Evolutionary conservation across 371 early-diverging fungal genomes (phyloP), one percentile per base, ranked within the genome.

Genomic region (Mucor piriformis): DNA sequence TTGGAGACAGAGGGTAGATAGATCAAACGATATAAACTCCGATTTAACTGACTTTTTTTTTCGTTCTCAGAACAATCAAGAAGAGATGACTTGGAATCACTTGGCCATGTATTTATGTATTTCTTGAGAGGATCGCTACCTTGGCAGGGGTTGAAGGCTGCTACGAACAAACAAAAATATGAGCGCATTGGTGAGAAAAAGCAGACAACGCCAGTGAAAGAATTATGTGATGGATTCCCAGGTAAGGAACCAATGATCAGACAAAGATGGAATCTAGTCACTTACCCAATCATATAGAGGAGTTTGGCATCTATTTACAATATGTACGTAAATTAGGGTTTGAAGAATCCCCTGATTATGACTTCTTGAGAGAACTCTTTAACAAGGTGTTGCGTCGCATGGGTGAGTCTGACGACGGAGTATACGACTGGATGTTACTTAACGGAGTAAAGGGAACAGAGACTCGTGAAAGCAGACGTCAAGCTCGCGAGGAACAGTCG

Each of bases 31-130:
- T 21, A 15, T 24, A n/a, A 16, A 20, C 50, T 34, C 57, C 57
- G 57, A 34, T 35, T 47, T 35, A 44, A 32, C 37, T 37, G 18
- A 42, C 18, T 12, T 46, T 46, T 46, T 46, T 24, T 46, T 46
- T 15, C 44, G 24, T 29, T 21, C 21, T 33, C 29, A 72, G 98
- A 99, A 67, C 96, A 97, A 83, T 93, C 95, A 33, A 88, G 99
- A 61, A 88, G 99, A 55, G 99, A 99, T 78, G 99, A 99, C 76
- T 80, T 99, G 51, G 99, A 99, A 75, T 91, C 97, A 27, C 85
- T 99, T 56, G 99, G 98, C 4, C 98, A 99, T 80, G 99, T 98
- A 16, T 93, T 99, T 61, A 92, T 99, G 88, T 99, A 99, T 85
- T 98, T 99, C 68, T 76, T 96, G 61, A 91, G 98, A 52, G 99